Evolutionary conservation across 306 rosid species (phyloP), one percentile per base, ranked within the genome.

Genomic region (Vigna radiata): DNA sequence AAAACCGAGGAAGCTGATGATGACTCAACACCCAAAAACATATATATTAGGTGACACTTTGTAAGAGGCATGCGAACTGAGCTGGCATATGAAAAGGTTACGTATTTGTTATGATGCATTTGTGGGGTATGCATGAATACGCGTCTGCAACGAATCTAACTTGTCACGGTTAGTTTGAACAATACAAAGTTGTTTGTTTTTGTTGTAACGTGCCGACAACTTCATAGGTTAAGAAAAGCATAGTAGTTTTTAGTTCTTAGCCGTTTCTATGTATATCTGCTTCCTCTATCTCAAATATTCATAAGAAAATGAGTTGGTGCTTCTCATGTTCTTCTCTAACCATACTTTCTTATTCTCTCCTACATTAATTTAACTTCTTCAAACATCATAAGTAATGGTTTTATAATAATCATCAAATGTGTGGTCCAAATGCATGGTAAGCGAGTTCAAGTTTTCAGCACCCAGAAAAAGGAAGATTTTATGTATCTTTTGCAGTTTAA

Each of bases 121-220:
- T 72, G 56, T 72, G 62, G 81, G 71, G 72, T 44, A 54, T 3
- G 49, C 67, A 50, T 59, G 52, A 62, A 49, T 48, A 74, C 85
- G 83, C 88, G 83, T 81, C 58, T 81, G 16, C 67, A 73, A 68
- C 62, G 86, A 81, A 82, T 87, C 87, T 73, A 70, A 82, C 36
- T 55, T 84, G 79, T 80, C 79, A 78, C 29, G 68, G 83, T 72
- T 82, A 41, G 89, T 89, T 86, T 85, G 75, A 79, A 88, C 63
- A 14, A 79, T 77, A 77, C 75, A 73, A 79, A 77, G 83, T 82
- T 13, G 82, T 80, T 77, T 76, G 61, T 71, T 77, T 76, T 86
- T 77, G 87, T 77, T 84, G 73, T 78, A 73, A 83, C 90, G 68
- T 87, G 91, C 90, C 82, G 91, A 86, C 89, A 87, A 79, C 72